phyloP scores from a whole-genome alignment of 306 rosid genomes.

The Prunus persica region DNA sequence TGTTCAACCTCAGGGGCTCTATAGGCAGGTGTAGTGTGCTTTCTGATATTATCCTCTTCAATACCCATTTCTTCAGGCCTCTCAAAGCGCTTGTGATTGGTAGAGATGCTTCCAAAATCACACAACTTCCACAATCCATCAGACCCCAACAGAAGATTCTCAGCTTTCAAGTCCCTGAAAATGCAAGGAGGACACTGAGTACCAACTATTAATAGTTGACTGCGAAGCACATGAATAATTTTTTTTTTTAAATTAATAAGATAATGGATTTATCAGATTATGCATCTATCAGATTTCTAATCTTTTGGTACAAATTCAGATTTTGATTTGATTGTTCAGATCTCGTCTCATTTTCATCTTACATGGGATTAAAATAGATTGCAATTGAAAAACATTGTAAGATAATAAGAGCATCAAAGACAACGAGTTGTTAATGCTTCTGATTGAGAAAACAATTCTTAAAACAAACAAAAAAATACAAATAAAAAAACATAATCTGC shows the following conservation, averaged over 20 bases:
- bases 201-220: neutral
- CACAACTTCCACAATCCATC: conserved; percentile 95
- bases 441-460: neutral
- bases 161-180: conserved; percentile 90
- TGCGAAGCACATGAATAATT: neutral
- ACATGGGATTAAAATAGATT: neutral
- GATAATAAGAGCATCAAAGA: neutral
- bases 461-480: neutral
- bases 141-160: conserved; percentile 70
- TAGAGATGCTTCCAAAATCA: conserved; percentile 94
- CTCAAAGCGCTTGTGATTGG: conserved; percentile 90
- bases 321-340: no score
- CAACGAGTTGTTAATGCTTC: neutral
- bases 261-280: neutral
- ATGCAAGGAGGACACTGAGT: neutral
- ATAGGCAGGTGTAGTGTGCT: conserved; percentile 96
- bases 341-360: neutral
- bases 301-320: no score
- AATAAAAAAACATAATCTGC: conserved; percentile 1
- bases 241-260: neutral
- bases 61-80: conserved; percentile 98
- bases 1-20: conserved; percentile 84
- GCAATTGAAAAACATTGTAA: neutral
- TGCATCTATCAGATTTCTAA: neutral
- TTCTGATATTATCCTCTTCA: conserved; percentile 98